phyloP scores from a whole-genome alignment of 495 filamentous ascomycete species.

The Chaetomidium leptoderma region DNA sequence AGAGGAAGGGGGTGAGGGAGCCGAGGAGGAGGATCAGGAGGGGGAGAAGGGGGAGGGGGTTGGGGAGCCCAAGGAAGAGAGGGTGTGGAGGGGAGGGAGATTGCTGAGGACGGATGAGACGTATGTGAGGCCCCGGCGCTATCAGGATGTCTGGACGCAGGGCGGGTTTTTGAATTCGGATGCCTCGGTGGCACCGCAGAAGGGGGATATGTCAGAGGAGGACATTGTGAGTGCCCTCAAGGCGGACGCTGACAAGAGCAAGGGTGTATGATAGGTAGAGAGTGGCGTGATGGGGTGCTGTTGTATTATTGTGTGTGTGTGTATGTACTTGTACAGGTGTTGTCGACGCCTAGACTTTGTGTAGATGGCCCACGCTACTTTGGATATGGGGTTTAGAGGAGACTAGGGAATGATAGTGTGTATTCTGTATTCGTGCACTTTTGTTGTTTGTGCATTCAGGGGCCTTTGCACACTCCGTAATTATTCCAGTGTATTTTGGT shows the following conservation, averaged over 20 bases:
- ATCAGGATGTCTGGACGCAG: background rate
- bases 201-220: background rate
- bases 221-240: slow-evolving; percentile 9
- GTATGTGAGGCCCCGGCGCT: background rate
- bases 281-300: background rate
- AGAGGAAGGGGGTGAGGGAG: background rate
- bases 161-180: background rate
- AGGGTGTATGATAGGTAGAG: background rate
- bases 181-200: background rate
- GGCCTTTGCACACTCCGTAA: too few relatives aligned
- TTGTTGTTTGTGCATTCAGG: too few relatives aligned
- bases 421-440: too few relatives aligned
- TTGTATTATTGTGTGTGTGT: background rate
- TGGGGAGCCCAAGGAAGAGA: background rate
- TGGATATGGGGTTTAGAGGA: background rate
- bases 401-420: too few relatives aligned
- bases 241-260: background rate
- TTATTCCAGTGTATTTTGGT: background rate
- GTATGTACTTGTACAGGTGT: slow-evolving; percentile 3
- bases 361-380: background rate
- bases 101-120: background rate
- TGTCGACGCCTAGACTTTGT: background rate
- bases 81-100: background rate
- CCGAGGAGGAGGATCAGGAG: background rate
- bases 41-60: background rate